Conservation (phyloP, 106 monocot genomes). For the Phalaenopsis aphrodite region DNA sequence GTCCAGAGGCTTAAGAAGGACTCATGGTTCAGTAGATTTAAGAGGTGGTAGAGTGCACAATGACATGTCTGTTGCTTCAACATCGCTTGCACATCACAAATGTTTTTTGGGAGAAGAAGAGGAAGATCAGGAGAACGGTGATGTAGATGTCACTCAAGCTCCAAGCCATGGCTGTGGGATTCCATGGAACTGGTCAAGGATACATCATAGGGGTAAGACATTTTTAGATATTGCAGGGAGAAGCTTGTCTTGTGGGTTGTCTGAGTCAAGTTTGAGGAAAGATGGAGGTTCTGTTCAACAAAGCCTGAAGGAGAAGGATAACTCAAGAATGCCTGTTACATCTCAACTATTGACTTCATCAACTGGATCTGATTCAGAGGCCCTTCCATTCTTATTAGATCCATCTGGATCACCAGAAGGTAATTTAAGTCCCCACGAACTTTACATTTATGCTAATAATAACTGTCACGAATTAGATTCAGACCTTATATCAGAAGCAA, state of each 20-base stretch:
- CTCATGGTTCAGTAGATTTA: constrained; percentile 19
- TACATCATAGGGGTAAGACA: constrained; percentile 75
- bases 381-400: constrained; percentile 59
- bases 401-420: constrained; percentile 42
- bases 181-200: constrained; percentile 94
- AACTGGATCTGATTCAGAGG: constrained; percentile 67
- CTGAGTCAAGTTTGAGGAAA: constrained; percentile 59
- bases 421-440: constrained; percentile 36
- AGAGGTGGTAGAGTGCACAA: constrained; percentile 23
- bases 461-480: constrained; percentile 36
- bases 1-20: constrained; percentile 23
- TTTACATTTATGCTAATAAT: constrained; percentile 51
- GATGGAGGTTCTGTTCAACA: constrained; percentile 23
- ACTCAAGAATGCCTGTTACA: constrained; percentile 18
- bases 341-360: constrained; percentile 44
- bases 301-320: constrained; percentile 25
- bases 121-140: constrained; percentile 24
- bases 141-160: constrained; percentile 31
- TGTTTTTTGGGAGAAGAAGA: constrained; percentile 7
- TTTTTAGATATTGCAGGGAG: constrained; percentile 83
- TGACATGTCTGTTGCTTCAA: constrained; percentile 29
- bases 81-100: constrained; percentile 19
- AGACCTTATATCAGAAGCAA: constrained; percentile 47
- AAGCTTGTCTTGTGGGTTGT: constrained; percentile 80
- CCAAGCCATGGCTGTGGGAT: constrained; percentile 78